These are phyloP conservation scores for Solanum dulcamara DNA, from an alignment of 257 asterid genomes.

Conservation along the genomic window DNA sequence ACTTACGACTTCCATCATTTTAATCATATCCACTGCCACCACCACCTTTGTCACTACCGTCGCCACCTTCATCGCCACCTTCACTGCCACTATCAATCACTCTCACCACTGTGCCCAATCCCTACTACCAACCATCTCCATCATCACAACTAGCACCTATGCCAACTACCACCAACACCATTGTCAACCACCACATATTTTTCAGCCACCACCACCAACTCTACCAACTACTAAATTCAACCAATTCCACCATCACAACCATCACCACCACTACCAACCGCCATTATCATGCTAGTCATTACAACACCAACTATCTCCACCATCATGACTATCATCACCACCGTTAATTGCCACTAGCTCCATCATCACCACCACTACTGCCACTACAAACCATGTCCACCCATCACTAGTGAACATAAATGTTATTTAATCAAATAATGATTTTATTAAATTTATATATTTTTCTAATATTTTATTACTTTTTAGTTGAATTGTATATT, in stretches of 20 bases:
- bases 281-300: neutral
- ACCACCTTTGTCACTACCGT: neutral
- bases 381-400: neutral
- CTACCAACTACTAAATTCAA: neutral
- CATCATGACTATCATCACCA: neutral
- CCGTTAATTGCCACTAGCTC: too few relatives aligned
- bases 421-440: neutral
- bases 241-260: neutral
- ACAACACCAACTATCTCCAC: neutral
- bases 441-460: too few relatives aligned
- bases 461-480: too few relatives aligned
- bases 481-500: too few relatives aligned
- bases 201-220: neutral
- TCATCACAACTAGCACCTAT: neutral
- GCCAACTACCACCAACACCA: neutral
- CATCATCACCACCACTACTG: neutral
- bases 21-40: neutral
- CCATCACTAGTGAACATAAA: neutral
- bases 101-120: neutral
- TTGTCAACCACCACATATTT: neutral
- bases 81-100: neutral
- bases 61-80: neutral
- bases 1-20: neutral
- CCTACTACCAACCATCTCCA: neutral
- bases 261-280: neutral